phyloP scores from a whole-genome alignment of 306 rosid genomes.

The Dryas octopetala region DNA sequence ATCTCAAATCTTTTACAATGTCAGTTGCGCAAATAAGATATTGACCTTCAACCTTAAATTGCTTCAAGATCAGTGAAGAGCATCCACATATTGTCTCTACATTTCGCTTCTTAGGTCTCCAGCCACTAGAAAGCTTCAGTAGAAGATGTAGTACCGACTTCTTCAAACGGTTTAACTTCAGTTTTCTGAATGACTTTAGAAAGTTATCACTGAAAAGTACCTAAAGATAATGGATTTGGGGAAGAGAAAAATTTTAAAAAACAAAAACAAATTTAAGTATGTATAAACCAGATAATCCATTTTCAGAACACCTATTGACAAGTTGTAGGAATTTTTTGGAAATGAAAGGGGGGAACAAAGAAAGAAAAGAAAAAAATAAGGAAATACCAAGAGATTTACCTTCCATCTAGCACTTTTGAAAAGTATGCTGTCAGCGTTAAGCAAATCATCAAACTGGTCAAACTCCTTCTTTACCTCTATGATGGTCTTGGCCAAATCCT shows the following conservation, averaged over 20 bases:
- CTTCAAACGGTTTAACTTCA: slow-evolving; percentile 33
- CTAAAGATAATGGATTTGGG: slow-evolving; percentile 28
- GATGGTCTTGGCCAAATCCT: slow-evolving; percentile 58
- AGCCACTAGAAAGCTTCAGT: too few species aligned
- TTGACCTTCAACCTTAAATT: slow-evolving; percentile 53
- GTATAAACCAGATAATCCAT: slow-evolving; percentile 45
- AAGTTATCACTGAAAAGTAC: slow-evolving; percentile 70
- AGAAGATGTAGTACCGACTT: slow-evolving; percentile 34
- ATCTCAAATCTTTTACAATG: slow-evolving; percentile 41
- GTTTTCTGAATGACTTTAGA: slow-evolving; percentile 60
- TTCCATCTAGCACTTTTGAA: too few species aligned
- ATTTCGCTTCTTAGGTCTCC: too few species aligned
- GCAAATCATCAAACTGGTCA: slow-evolving; percentile 67
- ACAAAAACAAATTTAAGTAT: background rate
- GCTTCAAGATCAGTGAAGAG: slow-evolving; percentile 45
- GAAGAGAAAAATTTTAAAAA: background rate
- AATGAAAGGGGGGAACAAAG: too few species aligned
- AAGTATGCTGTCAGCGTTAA: slow-evolving; percentile 52
- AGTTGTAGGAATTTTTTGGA: too few species aligned
- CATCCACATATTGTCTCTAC: slow-evolving; percentile 6
- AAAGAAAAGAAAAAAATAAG: too few species aligned
- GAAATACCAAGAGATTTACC: too few species aligned
- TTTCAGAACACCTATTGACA: slow-evolving; percentile 51
- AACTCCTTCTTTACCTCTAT: slow-evolving; percentile 56
- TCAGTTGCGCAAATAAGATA: slow-evolving; percentile 51